Evolutionary conservation across 257 asterid genomes (phyloP), one percentile per base, ranked within the genome.

Genomic region (Fraxinus americana): DNA sequence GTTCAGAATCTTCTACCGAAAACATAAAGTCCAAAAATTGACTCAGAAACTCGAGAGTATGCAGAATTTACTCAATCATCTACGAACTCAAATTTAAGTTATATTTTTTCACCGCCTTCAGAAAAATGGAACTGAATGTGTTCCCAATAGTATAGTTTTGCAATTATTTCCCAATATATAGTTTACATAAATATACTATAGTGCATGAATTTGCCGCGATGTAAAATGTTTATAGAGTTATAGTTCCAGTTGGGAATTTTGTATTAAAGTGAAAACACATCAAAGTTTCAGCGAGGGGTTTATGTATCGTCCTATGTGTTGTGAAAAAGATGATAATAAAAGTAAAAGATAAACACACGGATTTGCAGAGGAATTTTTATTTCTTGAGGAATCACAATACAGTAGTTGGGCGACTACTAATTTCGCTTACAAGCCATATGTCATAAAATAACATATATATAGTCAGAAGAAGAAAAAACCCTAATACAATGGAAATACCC

Each of bases 21-120:
- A 79, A 77, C 83, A 82, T 85, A 39, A 84, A 83, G 87, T 91
- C 73, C 87, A 81, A 73, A 88, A 91, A 83, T 81, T 93, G 72
- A 85, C 78, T 75, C 91, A 87, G 86, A 93, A 89, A 80, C 92
- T 96, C 19, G 96, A 89, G 78, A 89, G 82, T 73, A 87, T 91
- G 92, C 97, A 93, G 86, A 88, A 82, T 80, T 81, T 93, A 66
- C 78, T 96, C 70, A 81, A 81, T 74, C 91, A 80, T 74, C 84
- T 96, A 81, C 88, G 91, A 81, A 84, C 89, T 54, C 93, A 87
- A 77, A 41, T 83, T 52, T 90, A 77, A 79, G 77, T 79, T 39
- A 17, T 48, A 19, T n/a, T 69, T 13, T 39, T 67, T 35, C 63
- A 39, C 45, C 75, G 4, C 23, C 32, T 34, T 67, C 25, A 41